Percentiles rank a stretch among this genome's conserved stretches.
Evolutionary conservation across 192 early-diverging fungal species (phyloP).

Genomic region (Linnemannia elongata): DNA sequence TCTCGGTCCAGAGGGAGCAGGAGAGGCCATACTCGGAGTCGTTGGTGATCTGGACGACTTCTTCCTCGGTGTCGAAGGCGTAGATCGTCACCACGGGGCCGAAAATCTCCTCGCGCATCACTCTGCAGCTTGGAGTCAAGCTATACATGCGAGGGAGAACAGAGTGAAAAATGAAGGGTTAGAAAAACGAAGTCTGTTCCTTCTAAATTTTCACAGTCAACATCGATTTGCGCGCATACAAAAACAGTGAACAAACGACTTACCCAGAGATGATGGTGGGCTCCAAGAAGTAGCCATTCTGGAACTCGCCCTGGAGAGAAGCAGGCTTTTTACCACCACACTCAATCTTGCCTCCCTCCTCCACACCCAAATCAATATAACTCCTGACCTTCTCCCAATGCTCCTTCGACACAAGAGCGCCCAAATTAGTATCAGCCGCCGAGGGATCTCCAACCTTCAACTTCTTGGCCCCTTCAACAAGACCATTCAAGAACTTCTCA

Average conservation of each 20-base stretch:
- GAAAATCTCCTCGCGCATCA: slow-evolving; percentile 85
- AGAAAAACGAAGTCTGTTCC: slow-evolving; percentile 18
- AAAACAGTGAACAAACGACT: not conserved
- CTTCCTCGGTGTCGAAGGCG: slow-evolving; percentile 81
- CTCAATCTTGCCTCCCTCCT: slow-evolving; percentile 72
- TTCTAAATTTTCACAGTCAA: not conserved
- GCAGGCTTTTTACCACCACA: slow-evolving; percentile 61
- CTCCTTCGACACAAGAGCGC: slow-evolving; percentile 73
- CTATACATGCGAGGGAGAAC: slow-evolving; percentile 19
- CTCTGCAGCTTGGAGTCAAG: slow-evolving; percentile 48
- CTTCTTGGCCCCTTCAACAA: slow-evolving; percentile 59
- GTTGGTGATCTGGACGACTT: slow-evolving; percentile 78
- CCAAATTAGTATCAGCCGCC: slow-evolving; percentile 65
- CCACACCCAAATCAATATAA: slow-evolving; percentile 74
- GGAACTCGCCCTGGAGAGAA: slow-evolving; percentile 56
- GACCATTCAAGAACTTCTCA: slow-evolving; percentile 66
- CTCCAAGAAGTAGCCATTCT: slow-evolving; percentile 77
- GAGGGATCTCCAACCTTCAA: slow-evolving; percentile 76
- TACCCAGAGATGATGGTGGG: slow-evolving; percentile 81
- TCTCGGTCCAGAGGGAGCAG: slow-evolving; percentile 79
- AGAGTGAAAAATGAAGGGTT: slow-evolving; percentile 14
- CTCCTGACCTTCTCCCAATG: slow-evolving; percentile 79
- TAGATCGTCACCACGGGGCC: slow-evolving; percentile 84
- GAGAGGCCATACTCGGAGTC: slow-evolving; percentile 78
- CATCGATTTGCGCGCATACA: not conserved